phyloP scores from a whole-genome alignment of 148 eudicot genomes.

The Agrostemma githago region DNA sequence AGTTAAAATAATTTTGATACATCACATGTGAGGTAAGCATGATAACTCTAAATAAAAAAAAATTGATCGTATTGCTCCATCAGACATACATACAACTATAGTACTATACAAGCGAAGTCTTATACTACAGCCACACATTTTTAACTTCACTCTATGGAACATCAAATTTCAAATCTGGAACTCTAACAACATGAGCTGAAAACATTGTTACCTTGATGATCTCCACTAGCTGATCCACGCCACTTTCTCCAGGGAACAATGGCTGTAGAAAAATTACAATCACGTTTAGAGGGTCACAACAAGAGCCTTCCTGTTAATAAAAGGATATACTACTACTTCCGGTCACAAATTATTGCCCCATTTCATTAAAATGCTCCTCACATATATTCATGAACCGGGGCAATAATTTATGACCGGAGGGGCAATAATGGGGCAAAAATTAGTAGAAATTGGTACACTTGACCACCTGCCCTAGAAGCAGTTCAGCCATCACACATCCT shows the following conservation, averaged over 20 bases:
- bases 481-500: constrained; percentile 97
- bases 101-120: neutral
- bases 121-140: no score
- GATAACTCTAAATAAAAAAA: no score
- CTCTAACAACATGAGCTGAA: neutral
- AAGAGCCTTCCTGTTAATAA: neutral
- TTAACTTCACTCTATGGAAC: neutral
- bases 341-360: no score
- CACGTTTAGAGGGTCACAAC: neutral
- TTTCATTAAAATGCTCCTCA: no score
- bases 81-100: neutral
- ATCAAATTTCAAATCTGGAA: constrained; percentile 11
- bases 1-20: no score
- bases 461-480: constrained; percentile 85
- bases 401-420: no score
- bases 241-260: constrained; percentile 97
- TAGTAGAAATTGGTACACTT: neutral
- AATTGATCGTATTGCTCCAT: no score
- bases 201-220: constrained; percentile 67
- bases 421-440: no score
- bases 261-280: constrained; percentile 48
- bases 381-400: no score
- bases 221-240: constrained; percentile 95
- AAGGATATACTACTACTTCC: neutral
- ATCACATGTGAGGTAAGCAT: no score